Base-by-base conservation (phyloP, 2,329 filamentous ascomycete species). In the Pseudonectria buxi region DNA sequence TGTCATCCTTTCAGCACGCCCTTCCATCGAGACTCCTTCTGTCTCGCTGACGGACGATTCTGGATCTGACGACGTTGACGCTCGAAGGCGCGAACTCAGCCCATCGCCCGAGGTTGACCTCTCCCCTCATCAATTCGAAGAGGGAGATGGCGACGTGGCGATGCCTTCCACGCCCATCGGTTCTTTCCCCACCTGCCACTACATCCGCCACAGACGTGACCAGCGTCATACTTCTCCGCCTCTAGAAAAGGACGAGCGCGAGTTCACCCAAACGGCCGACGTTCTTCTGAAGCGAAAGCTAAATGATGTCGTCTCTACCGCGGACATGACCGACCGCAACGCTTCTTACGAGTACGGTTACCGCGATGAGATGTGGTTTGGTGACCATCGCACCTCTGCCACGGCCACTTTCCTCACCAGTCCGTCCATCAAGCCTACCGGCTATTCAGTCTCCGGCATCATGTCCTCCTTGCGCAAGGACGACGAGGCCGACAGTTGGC, bases 211-310 rank as follows among this genome's bases (percentile, higher is more conserved):
- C 41, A 55, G 54, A 39, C 55, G 61, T 51, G 55, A 64, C 47
- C 52, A 59, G 40, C 79, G 85, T 40, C 83, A 82, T n/a, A 79
- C 83, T 15, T 92, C 86, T 45, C 89, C 90, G 33, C 87, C 88
- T 12, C 71, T 96, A 26, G 90, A 96, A 65, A 87, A 85, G 52
- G 90, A 96, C 51, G 90, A 96, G 69, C 86, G 84, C 55, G 92
- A 96, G 62, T 98, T 98, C 56, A 95, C 90, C 6, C 86, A 94
- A 63, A 96, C 89, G 2, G 92, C 92, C 12, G 86, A 87, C 48
- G 86, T 83, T 32, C 76, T 96, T 50, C 86, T 78, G 51, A 79
- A 76, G 57, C 68, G 74, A 42, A 81, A 80, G 53, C 65, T 79
- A 14, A 69, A 59, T 29, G 68, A 71, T 18, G 66, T 67, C 27